phyloP scores from a whole-genome alignment of 2,329 filamentous ascomycete genomes.

The Tothia fuscella region DNA sequence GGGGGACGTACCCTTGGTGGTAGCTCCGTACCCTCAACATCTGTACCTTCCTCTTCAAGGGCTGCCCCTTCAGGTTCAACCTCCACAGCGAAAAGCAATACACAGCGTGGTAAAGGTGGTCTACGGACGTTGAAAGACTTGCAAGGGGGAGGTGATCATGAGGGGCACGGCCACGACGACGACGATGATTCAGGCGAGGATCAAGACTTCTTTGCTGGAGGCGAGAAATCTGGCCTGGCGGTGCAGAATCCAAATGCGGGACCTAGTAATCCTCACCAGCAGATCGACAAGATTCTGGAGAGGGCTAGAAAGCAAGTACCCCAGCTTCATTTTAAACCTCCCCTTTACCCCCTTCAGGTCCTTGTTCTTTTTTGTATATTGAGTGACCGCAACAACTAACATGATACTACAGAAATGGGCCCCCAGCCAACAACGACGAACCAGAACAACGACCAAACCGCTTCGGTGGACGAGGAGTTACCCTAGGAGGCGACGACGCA shows the following conservation, averaged over 20 bases:
- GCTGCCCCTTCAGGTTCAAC: conserved; percentile 11
- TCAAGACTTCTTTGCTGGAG: conserved; percentile 66
- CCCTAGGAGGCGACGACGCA: conserved; percentile 64
- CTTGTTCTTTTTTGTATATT: too few relatives aligned
- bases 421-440: conserved; percentile 41
- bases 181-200: conserved; percentile 48
- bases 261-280: conserved; percentile 34
- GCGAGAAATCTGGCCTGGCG: conserved; percentile 69
- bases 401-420: conserved; percentile 42
- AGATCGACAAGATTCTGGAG: conserved; percentile 38
- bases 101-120: conserved; percentile 12
- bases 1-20: conserved; percentile 12
- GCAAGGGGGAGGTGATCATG: conserved; percentile 34
- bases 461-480: conserved; percentile 62
- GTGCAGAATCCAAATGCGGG: conserved; percentile 48
- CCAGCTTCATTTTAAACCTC: background rate
- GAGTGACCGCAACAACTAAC: too few relatives aligned
- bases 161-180: conserved; percentile 48
- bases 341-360: too few relatives aligned
- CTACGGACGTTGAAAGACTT: conserved; percentile 34
- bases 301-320: conserved; percentile 31
- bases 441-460: conserved; percentile 38
- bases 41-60: conserved; percentile 11
- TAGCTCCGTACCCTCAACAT: conserved; percentile 5
- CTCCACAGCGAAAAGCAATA: conserved; percentile 8